Conservation (phyloP, 2,329 filamentous ascomycete species). For the Epichloe glyceriae region DNA sequence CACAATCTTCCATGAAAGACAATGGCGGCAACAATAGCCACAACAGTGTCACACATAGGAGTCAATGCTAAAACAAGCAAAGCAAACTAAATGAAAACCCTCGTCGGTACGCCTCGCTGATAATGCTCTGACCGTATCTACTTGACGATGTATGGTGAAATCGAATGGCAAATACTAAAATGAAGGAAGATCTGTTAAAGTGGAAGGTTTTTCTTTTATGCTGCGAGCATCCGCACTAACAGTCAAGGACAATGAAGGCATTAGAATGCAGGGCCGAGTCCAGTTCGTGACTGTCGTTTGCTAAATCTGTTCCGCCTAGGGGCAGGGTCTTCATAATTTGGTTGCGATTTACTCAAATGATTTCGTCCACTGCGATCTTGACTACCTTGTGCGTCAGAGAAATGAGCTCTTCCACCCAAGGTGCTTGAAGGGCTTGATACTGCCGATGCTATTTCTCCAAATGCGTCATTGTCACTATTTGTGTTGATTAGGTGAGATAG, state of each 20-base stretch:
- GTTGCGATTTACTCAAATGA: slow-evolving; percentile 47
- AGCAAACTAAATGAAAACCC: slow-evolving; percentile 14
- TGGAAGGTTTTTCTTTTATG: background rate
- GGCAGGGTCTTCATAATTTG: slow-evolving; percentile 36
- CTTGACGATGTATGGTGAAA: background rate
- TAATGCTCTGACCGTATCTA: slow-evolving; percentile 17
- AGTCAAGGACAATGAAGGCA: background rate
- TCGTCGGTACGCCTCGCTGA: slow-evolving; percentile 21
- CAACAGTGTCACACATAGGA: background rate
- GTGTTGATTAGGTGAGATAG: slow-evolving; percentile 56
- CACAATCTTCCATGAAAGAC: background rate
- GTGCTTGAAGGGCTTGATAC: slow-evolving; percentile 69
- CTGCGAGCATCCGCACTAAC: background rate
- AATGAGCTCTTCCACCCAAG: slow-evolving; percentile 45
- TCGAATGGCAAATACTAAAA: background rate
- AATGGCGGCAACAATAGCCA: too few species aligned
- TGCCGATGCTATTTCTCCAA: slow-evolving; percentile 54
- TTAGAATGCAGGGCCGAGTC: slow-evolving; percentile 77
- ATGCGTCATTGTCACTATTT: slow-evolving; percentile 54
- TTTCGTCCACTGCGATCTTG: slow-evolving; percentile 42
- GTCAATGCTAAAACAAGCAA: background rate
- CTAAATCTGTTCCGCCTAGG: slow-evolving; percentile 61
- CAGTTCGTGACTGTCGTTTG: slow-evolving; percentile 86
- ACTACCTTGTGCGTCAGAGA: slow-evolving; percentile 35
- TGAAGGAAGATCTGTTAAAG: background rate